Evolutionary conservation across 1,284 basidiomycete species (phyloP).

Genomic region (Pyrrhoderma lamaoense): DNA sequence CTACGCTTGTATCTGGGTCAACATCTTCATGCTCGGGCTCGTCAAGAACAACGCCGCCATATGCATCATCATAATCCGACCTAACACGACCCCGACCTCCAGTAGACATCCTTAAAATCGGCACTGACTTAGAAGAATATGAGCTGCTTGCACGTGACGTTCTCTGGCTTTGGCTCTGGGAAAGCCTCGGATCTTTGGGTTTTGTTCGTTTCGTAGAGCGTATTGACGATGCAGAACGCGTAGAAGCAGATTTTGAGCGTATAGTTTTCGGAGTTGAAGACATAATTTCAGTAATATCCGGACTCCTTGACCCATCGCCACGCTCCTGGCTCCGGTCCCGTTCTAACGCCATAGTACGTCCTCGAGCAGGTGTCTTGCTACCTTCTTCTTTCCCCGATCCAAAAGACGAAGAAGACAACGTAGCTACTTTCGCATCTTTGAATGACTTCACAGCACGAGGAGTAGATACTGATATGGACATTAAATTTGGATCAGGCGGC

Average conservation of each 20-base stretch:
- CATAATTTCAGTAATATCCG: slow-evolving; percentile 14
- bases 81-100: background rate
- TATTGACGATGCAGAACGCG: background rate
- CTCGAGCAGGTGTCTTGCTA: background rate
- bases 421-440: background rate
- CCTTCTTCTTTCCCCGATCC: too few species aligned
- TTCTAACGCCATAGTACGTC: background rate
- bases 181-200: background rate
- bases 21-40: slow-evolving; percentile 1
- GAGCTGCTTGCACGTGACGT: slow-evolving; percentile 1
- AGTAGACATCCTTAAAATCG: background rate
- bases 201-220: background rate
- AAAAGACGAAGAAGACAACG: background rate
- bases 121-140: background rate
- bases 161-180: slow-evolving; percentile 5
- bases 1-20: background rate
- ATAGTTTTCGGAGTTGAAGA: background rate
- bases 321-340: too few species aligned
- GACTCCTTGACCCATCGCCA: slow-evolving; percentile 5
- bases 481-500: slow-evolving; percentile 1
- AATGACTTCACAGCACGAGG: background rate
- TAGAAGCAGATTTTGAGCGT: background rate
- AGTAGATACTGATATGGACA: background rate
- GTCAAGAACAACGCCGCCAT: slow-evolving; percentile 12
- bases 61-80: slow-evolving; percentile 9